Conservation (phyloP, 345 rosid genomes). For the Mallotus nudiflorus region DNA sequence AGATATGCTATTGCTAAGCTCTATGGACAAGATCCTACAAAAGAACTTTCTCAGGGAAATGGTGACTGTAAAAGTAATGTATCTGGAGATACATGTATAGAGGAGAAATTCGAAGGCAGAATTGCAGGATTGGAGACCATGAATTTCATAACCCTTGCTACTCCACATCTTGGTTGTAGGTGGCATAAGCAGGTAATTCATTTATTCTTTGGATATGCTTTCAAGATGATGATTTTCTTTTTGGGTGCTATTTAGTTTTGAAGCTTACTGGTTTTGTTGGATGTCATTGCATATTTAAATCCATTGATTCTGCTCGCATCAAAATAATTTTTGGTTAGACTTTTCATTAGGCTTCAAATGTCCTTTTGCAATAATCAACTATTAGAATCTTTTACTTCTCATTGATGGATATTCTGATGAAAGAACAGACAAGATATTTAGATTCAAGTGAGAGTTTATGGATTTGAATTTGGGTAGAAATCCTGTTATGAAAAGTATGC, state of each 20-base stretch:
- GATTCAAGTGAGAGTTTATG: background rate
- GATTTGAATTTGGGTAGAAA: background rate
- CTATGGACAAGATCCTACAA: constrained; percentile 37
- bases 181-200: constrained; percentile 81
- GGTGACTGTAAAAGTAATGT: constrained; percentile 31
- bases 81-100: constrained; percentile 23
- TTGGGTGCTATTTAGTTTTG: too few relatives aligned
- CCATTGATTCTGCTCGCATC: background rate
- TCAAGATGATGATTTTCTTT: constrained; percentile 2
- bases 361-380: background rate
- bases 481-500: background rate
- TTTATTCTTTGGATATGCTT: constrained; percentile 10
- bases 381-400: background rate
- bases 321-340: background rate
- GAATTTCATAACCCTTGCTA: constrained; percentile 79
- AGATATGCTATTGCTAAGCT: constrained; percentile 87
- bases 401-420: background rate
- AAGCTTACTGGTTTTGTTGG: background rate
- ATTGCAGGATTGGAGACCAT: constrained; percentile 82
- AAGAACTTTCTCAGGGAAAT: constrained; percentile 39
- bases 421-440: background rate
- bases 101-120: constrained; percentile 43
- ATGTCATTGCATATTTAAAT: background rate
- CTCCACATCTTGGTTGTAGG: constrained; percentile 88
- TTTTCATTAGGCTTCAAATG: background rate